phyloP scores from a whole-genome alignment of 2,329 filamentous ascomycete genomes.

The Colletotrichum eremochloae region DNA sequence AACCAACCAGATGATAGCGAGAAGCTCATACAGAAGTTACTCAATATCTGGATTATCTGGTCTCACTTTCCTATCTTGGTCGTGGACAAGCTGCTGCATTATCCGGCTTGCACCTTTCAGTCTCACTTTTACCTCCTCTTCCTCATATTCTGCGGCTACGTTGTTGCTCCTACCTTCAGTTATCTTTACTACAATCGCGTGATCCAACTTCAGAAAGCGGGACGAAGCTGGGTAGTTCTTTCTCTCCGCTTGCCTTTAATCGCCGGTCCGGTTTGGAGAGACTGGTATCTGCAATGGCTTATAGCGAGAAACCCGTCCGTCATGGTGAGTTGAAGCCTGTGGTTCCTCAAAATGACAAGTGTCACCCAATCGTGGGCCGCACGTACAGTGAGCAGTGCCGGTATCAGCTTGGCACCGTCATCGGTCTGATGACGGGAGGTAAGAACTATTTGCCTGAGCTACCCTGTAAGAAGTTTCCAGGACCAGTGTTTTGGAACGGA shows the following conservation, averaged over 20 bases:
- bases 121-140: not conserved
- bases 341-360: constrained; percentile 8
- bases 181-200: too few relatives aligned
- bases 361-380: constrained; percentile 20
- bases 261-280: not conserved
- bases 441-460: not conserved
- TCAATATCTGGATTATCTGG: not conserved
- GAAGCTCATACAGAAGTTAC: not conserved
- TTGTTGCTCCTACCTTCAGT: not conserved
- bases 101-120: not conserved
- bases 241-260: not conserved
- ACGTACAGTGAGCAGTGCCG: not conserved
- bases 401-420: not conserved
- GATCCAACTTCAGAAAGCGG: too few relatives aligned
- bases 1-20: not conserved
- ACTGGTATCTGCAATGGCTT: not conserved
- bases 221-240: too few relatives aligned
- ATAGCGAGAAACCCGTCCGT: not conserved
- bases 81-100: not conserved
- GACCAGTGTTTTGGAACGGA: constrained; percentile 11
- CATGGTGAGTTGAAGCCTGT: not conserved
- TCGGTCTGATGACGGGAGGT: not conserved
- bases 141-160: not conserved
- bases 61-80: not conserved
- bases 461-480: not conserved